Evolutionary conservation across 805 yeast genomes (phyloP), one percentile per base, ranked within the genome.

Genomic region (Kregervanrija delftensis): DNA sequence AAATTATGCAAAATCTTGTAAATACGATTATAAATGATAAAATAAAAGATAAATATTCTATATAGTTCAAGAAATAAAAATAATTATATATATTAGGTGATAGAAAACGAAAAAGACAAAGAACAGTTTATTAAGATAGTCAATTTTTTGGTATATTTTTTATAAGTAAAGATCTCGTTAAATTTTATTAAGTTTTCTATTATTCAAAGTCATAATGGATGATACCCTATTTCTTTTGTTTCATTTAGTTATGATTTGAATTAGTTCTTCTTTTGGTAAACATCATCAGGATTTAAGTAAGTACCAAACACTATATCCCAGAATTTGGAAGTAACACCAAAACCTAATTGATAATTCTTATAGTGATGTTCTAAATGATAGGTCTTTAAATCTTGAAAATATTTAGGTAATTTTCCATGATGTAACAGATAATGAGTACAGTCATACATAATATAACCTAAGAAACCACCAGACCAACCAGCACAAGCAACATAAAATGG

Each of bases 321-420:
- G 67, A 87, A 87, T 67, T 78, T 81, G 49, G 89, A 77, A 30
- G 98, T 88, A 50, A 93, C 98, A 54, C 99, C 99, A 56, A 90
- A 93, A 1, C 98, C 99, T 55, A 90, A 69, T 66, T 95, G 96
- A 66, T 87, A 93, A 67, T 93, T 91, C 71, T 91, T 90, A 73
- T 93, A 93, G 63, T 93, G 99, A 66, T 93, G 99, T 64, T 91
- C 98, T 66, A 93, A 75, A 65, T 93, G 99, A 62, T 88, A 83
- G 41, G 85, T 86, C 67, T 93, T 93, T 59, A 88, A 70, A 30
- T 77, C 80, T 62, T 86, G 89, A 67, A 88, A 69, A 60, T 72
- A 84, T 35, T 68, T 57, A 17, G 99, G 99, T 57, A 93, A 72
- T 58, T 74, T 75, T 34, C 86, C 77, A 67, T 93, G 99, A 63